phyloP scores from a whole-genome alignment of 495 filamentous ascomycete genomes.

The Hyaloscypha bicolor region DNA sequence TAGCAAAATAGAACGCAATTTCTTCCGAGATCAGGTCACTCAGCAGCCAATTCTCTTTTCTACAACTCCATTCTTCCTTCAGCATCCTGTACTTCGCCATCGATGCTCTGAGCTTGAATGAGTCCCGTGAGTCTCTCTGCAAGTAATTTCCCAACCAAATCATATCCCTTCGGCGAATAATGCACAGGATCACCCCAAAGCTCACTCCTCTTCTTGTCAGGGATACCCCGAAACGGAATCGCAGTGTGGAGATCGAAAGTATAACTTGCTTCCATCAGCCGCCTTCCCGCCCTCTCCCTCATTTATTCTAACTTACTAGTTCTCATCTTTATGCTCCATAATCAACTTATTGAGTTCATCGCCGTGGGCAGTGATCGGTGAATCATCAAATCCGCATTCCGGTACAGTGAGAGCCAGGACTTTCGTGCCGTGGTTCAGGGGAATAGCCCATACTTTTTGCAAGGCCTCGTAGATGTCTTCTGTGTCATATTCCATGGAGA shows the following conservation, averaged over 20 bases:
- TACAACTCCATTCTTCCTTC: conserved; percentile 10
- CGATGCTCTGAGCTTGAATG: background rate
- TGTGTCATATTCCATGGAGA: background rate
- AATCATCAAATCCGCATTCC: conserved; percentile 36
- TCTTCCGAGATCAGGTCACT: background rate
- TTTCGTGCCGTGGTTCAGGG: conserved; percentile 44
- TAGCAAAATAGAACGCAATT: conserved; percentile 15
- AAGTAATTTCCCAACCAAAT: conserved; percentile 58
- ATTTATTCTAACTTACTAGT: conserved; percentile 38
- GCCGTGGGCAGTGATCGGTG: conserved; percentile 39
- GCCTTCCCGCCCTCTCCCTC: background rate
- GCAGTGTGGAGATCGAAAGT: conserved; percentile 54
- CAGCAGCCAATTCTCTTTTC: background rate
- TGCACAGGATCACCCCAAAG: conserved; percentile 70
- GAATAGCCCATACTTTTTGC: conserved; percentile 25
- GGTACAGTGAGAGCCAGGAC: conserved; percentile 64
- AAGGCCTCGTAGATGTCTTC: conserved; percentile 20
- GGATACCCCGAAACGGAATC: conserved; percentile 54
- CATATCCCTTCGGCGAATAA: conserved; percentile 61
- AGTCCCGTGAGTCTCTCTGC: conserved; percentile 30
- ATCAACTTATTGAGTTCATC: conserved; percentile 55
- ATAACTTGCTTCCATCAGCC: conserved; percentile 31
- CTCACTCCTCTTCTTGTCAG: conserved; percentile 41
- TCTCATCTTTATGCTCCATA: conserved; percentile 42
- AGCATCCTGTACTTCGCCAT: background rate